Base-by-base conservation (phyloP, 495 filamentous ascomycete species). In the Peziza echinospora region DNA sequence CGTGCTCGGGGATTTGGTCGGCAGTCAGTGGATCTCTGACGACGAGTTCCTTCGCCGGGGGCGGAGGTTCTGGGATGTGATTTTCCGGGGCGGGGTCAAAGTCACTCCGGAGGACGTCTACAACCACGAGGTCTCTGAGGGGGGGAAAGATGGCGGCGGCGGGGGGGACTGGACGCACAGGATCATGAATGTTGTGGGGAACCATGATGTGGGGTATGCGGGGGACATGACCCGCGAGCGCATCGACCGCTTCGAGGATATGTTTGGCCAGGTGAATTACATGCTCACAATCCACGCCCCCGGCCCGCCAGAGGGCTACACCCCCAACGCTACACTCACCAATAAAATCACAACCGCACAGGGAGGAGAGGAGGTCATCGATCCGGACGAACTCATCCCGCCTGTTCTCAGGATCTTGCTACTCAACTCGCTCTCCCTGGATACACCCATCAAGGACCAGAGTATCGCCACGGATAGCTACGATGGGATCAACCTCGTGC, bases 141-240 rank as follows among this genome's bases (percentile, higher is more conserved):
- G 68, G 10, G 61, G 76, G 22, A 56, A 61, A 19, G 69, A 76
- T 16, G 63, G 72, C 13, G 68, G 74, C 0, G 55, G 60, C 1
- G 68, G 77, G 41, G 60, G 63, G 6, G 55, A 62, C 1, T 97
- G 89, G 89, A 64, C 69, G 11, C 66, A 67, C 23, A 71, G 80
- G 46, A 64, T 96, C 47, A 87, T 96, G 58, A 86, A 89, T 51
- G 69, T 94, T 9, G 82, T 77, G 0, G 89, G 89, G 0, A 97
- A 97, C 59, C 89, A 97, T 55, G 89, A 97, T 60, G 76, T 96
- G 46, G 89, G 89, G 23, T 97, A 97, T 55, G 82, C 87, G 0
- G 89, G 89, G 0, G 89, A 97, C 61, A 69, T 93, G 47, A 80
- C 75, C 45, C 60, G 66, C 26, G 64, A 73, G 24, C 72, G 84